phyloP scores from a whole-genome alignment of 306 rosid species.

The Dryas alaskensis region DNA sequence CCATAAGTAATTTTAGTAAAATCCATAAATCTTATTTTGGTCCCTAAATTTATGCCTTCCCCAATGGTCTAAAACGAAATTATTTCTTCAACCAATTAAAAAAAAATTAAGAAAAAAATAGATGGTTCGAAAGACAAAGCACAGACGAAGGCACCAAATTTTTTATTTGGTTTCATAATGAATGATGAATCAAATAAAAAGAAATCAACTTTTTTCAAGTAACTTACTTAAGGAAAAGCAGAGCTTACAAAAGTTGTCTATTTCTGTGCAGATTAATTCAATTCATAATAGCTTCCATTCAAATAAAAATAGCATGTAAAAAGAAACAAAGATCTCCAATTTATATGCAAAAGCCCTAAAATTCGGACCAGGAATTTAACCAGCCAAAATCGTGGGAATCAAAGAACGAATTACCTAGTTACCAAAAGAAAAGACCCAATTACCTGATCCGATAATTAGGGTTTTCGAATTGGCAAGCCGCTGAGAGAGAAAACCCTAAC shows the following conservation, averaged over 20 bases:
- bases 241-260: neutral
- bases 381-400: neutral
- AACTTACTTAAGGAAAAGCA: neutral
- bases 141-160: neutral
- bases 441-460: slow-evolving; percentile 64
- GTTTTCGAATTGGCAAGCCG: slow-evolving; percentile 26
- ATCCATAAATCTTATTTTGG: too few relatives aligned
- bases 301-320: neutral
- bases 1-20: neutral
- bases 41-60: neutral
- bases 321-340: neutral
- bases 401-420: slow-evolving; percentile 32
- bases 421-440: neutral
- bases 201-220: neutral
- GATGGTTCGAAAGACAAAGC: neutral
- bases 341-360: neutral
- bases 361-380: neutral
- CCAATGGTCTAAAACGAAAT: neutral
- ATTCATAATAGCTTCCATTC: neutral
- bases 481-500: slow-evolving; percentile 33
- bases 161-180: neutral
- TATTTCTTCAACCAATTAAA: neutral
- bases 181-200: neutral
- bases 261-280: neutral
- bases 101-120: neutral